Base-by-base conservation (phyloP, 129 eudicot species). In the Smallanthus sonchifolius region DNA sequence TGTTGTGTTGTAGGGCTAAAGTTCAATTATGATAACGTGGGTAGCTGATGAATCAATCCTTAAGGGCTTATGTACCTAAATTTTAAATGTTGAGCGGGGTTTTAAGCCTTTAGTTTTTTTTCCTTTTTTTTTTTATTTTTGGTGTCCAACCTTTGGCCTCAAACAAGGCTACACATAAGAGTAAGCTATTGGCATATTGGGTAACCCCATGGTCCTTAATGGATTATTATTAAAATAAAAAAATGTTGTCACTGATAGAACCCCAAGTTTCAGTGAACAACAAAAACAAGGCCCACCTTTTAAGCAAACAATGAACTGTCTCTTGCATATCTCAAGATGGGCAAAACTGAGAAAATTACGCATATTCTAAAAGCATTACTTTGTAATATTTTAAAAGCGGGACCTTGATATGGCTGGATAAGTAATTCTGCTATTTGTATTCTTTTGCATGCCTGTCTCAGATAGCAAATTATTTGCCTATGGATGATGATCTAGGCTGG, bases 391-490 rank as follows among this genome's bases (percentile, higher is more conserved):
- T 40, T 54, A 52, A 40, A 75, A 51, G 73, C 57, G 34, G 73
- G 44, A 56, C 44, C 67, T 54, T 24, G 30, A 63, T 64, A 30
- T 55, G 38, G 57, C 15, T 67, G 8, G 49, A 76, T 76, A 43
- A 40, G 28, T 43, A 55, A 42, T 55, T 56, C 60, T 68, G 43
- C 44, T 36, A 32, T 69, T 19, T 83, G 9, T 55, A 48, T 63
- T 63, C 61, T 59, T 35, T 47, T 69, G 30, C 75, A 74, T 78
- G 74, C 63, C 14, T 32, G 67, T 78, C 78, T 39, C 79, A 94
- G 99, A 94, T 94, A 81, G 91, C 99, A 83, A 94, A 94, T 76
- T 94, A 94, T 82, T 74, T 94, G 65, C 99, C 97, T 51, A 32
- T 85, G 20, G 89, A 85, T 78, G 96, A 90, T 78, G 99, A 94